Evolutionary conservation across 306 rosid genomes (phyloP).

Genomic region (Ziziphus jujuba): DNA sequence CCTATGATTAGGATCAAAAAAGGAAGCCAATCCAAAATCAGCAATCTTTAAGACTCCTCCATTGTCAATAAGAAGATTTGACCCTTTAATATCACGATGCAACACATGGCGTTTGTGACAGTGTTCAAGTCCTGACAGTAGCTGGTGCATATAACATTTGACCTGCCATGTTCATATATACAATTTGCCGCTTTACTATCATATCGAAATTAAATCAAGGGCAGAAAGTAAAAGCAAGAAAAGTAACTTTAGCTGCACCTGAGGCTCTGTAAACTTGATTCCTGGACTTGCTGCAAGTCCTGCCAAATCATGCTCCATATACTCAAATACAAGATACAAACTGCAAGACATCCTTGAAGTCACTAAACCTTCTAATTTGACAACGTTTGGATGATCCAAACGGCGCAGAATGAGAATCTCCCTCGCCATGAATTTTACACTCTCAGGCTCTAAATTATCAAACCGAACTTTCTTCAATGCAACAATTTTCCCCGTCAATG

Average conservation of each 20-base stretch:
- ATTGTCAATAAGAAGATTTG: slow-evolving; percentile 81
- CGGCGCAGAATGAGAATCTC: slow-evolving; percentile 87
- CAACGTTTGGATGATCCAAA: slow-evolving; percentile 83
- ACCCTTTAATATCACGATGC: slow-evolving; percentile 92
- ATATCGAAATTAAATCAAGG: neutral
- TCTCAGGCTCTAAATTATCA: slow-evolving; percentile 91
- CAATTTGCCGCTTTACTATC: slow-evolving; percentile 20
- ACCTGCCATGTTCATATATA: slow-evolving; percentile 49
- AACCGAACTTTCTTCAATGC: slow-evolving; percentile 88
- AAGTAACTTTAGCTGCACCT: slow-evolving; percentile 43
- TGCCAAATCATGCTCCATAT: slow-evolving; percentile 94
- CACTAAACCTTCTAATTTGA: slow-evolving; percentile 85
- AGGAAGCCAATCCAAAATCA: slow-evolving; percentile 90
- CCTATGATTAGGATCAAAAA: slow-evolving; percentile 78
- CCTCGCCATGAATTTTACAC: slow-evolving; percentile 91
- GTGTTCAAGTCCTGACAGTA: slow-evolving; percentile 84
- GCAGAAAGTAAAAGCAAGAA: slow-evolving; percentile 17
- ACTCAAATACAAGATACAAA: slow-evolving; percentile 77
- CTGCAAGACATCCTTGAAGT: slow-evolving; percentile 91
- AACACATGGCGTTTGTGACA: slow-evolving; percentile 75
- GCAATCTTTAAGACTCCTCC: slow-evolving; percentile 86
- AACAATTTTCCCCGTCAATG: slow-evolving; percentile 70
- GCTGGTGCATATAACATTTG: slow-evolving; percentile 84
- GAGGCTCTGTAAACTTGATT: slow-evolving; percentile 78
- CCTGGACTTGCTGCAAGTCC: slow-evolving; percentile 85